phyloP scores from a whole-genome alignment of 2,329 filamentous ascomycete species.

The Bipolaris victoriae region DNA sequence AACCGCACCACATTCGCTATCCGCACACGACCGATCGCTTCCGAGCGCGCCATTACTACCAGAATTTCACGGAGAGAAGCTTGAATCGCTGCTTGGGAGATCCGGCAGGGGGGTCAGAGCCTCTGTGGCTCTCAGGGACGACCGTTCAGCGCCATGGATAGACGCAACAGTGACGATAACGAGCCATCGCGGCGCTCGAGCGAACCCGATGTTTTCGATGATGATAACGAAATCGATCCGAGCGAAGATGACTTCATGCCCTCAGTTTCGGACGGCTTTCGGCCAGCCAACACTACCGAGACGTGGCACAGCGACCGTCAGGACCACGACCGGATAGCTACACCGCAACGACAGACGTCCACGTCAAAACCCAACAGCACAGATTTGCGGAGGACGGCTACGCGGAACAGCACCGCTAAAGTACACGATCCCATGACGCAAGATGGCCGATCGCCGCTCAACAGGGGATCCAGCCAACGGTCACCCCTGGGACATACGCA shows the following conservation, averaged over 20 bases:
- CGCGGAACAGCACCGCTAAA: constrained; percentile 49
- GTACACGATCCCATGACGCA: constrained; percentile 32
- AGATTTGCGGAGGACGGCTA: constrained; percentile 41
- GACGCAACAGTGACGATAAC: constrained; percentile 44
- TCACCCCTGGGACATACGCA: constrained; percentile 36
- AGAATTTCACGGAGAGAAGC: constrained; percentile 17
- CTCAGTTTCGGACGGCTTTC: constrained; percentile 55
- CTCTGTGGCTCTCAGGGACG: constrained; percentile 40
- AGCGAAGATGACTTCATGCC: constrained; percentile 52
- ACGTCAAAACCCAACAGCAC: constrained; percentile 26
- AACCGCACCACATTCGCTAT: constrained; percentile 25
- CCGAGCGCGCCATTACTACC: constrained; percentile 20
- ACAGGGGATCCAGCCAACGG: constrained; percentile 30
- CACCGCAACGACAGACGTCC: constrained; percentile 33
- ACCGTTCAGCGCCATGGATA: constrained; percentile 47
- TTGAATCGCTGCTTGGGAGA: constrained; percentile 27
- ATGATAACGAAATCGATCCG: constrained; percentile 54
- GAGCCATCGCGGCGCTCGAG: constrained; percentile 35
- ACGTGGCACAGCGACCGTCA: constrained; percentile 27
- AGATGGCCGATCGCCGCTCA: constrained; percentile 31
- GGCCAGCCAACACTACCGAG: constrained; percentile 44
- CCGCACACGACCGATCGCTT: constrained; percentile 18
- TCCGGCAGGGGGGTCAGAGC: constrained; percentile 34
- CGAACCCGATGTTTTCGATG: constrained; percentile 56
- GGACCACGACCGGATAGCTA: constrained; percentile 32